Conservation (phyloP, 768 basidiomycete species). For the Phlebiopsis gigantea region DNA sequence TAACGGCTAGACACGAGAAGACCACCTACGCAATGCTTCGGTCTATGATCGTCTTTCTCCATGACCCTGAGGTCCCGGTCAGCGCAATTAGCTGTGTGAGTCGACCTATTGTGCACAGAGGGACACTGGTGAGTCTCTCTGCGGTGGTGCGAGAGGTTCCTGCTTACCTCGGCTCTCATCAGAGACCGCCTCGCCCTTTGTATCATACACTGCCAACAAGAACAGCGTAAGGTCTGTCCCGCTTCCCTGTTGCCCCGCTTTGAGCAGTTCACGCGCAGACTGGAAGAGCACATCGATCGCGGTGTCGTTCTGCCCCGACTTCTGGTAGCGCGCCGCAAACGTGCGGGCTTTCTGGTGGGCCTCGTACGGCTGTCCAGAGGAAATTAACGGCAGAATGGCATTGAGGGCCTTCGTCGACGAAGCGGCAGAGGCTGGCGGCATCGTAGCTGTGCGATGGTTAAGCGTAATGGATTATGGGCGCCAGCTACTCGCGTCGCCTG, state of each 20-base stretch:
- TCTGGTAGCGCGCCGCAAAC: constrained; percentile 83
- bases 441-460: constrained; percentile 2
- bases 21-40: constrained; percentile 72
- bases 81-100: constrained; percentile 90
- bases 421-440: constrained; percentile 20
- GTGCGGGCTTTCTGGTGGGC: constrained; percentile 97
- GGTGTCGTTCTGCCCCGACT: constrained; percentile 74
- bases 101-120: constrained; percentile 45
- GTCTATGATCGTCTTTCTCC: constrained; percentile 89
- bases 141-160: not conserved
- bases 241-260: constrained; percentile 82
- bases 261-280: constrained; percentile 81
- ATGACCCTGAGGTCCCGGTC: constrained; percentile 69
- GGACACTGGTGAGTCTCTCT: constrained; percentile 1
- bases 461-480: not conserved
- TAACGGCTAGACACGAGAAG: too few species aligned
- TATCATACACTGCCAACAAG: constrained; percentile 80
- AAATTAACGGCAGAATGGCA: constrained; percentile 71
- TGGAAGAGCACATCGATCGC: constrained; percentile 94
- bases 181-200: constrained; percentile 62
- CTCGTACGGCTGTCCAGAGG: constrained; percentile 72
- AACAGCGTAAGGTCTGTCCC: constrained; percentile 82
- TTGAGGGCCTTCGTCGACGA: constrained; percentile 64
- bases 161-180: constrained; percentile 77
- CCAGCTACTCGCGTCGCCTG: not conserved